Conservation (phyloP, 495 filamentous ascomycete species). For the Penicillium soppii region DNA sequence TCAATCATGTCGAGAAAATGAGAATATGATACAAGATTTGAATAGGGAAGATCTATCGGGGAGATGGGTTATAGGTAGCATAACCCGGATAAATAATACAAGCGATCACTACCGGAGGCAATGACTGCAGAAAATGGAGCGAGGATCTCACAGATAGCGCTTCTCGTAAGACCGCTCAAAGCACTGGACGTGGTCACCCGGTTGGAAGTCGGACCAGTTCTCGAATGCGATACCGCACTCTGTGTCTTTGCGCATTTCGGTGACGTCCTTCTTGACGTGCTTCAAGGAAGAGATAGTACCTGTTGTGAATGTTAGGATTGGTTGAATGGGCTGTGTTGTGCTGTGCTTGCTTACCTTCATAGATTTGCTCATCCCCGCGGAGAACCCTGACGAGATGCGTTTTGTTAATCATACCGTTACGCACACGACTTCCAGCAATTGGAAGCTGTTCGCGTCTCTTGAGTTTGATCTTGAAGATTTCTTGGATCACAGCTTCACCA, state of each 20-base stretch:
- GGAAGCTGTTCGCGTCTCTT: slow-evolving; percentile 65
- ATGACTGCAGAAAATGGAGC: background rate
- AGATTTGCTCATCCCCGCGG: slow-evolving; percentile 67
- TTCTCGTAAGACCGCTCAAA: slow-evolving; percentile 79
- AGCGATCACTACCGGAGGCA: background rate
- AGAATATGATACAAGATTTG: slow-evolving; percentile 13
- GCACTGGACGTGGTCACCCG: slow-evolving; percentile 82
- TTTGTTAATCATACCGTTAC: slow-evolving; percentile 70
- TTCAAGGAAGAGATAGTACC: slow-evolving; percentile 79
- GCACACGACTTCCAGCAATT: slow-evolving; percentile 85
- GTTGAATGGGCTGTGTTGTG: background rate
- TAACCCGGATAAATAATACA: slow-evolving; percentile 20
- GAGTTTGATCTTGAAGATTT: slow-evolving; percentile 80
- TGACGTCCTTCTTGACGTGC: slow-evolving; percentile 86
- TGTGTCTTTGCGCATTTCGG: slow-evolving; percentile 82
- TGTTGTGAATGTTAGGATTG: slow-evolving; percentile 28
- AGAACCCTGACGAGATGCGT: slow-evolving; percentile 67
- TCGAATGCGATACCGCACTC: slow-evolving; percentile 93
- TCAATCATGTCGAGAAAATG: slow-evolving; percentile 9
- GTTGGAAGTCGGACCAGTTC: slow-evolving; percentile 70
- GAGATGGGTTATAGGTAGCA: slow-evolving; percentile 2
- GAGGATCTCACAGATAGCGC: slow-evolving; percentile 47
- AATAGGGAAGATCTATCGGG: slow-evolving; percentile 6
- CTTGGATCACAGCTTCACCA: slow-evolving; percentile 84
- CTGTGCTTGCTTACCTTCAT: slow-evolving; percentile 65